phyloP scores from a whole-genome alignment of 768 basidiomycete genomes.

The Podaxis sp. region DNA sequence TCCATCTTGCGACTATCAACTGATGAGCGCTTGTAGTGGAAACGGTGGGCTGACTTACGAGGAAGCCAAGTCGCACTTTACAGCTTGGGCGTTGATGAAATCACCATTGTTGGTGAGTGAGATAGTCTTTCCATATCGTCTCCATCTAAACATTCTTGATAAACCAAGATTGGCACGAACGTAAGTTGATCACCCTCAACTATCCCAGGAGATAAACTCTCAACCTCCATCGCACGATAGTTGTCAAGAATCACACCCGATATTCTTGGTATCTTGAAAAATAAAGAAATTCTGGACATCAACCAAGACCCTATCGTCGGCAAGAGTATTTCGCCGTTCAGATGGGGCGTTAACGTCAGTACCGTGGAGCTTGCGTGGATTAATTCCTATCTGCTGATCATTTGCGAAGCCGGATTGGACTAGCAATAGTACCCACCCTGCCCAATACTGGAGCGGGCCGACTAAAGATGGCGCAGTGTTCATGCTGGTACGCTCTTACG shows the following conservation, averaged over 20 bases:
- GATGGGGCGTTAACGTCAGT: conserved; percentile 69
- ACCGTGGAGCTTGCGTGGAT: background rate
- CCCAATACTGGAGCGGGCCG: conserved; percentile 70
- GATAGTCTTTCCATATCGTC: background rate
- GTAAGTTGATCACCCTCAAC: conserved; percentile 19
- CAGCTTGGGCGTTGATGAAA: conserved; percentile 72
- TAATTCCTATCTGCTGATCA: background rate
- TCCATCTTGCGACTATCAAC: background rate
- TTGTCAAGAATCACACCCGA: conserved; percentile 37
- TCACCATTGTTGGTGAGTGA: conserved; percentile 57
- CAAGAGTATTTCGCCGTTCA: conserved; percentile 62
- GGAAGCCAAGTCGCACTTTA: conserved; percentile 71
- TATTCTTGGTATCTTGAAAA: conserved; percentile 55
- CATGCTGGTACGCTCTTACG: conserved; percentile 52
- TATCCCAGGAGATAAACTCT: background rate
- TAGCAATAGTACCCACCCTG: conserved; percentile 48
- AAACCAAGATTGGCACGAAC: conserved; percentile 17
- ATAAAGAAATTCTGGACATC: conserved; percentile 65
- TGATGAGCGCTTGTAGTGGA: conserved; percentile 38
- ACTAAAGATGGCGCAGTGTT: conserved; percentile 64
- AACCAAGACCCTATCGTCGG: conserved; percentile 67
- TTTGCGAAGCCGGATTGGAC: conserved; percentile 41
- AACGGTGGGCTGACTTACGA: conserved; percentile 63
- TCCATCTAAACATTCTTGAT: background rate
- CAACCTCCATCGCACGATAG: background rate